Base-by-base conservation (phyloP, 2,329 filamentous ascomycete genomes). In the Cladosporium sp. region DNA sequence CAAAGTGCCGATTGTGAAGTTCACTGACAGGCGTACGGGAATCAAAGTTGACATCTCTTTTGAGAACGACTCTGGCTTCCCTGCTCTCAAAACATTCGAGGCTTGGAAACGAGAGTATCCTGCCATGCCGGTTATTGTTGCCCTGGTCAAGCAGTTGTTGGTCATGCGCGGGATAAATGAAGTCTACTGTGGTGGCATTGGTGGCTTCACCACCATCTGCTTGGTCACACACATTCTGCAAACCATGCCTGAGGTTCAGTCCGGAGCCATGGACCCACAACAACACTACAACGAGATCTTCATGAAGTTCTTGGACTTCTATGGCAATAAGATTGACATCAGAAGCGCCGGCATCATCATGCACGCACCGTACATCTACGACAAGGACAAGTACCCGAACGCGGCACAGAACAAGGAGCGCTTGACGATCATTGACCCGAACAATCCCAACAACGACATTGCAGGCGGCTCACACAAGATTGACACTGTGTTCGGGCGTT, bases 1-100 rank as follows among this genome's bases (percentile, higher is more conserved):
- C 26, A 92, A 91, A 73, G 93, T 99, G 2, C 95, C 95, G 0
- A 87, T 99, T 64, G 87, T 98, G 79, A 99, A 99, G 78, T 98
- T 92, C 74, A 85, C 92, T 54, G 95, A 99, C 74, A 84, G 81
- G 64, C 74, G 85, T 63, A 97, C 93, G 1, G 89, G 88, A 14
- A 82, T 99, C 63, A 92, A 91, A 71, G 90, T 98, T 14, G 95
- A 99, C 76, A 86, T 99, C 14, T 98, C 93, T 0, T 97, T 99
- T 75, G 94, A 99, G 79, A 98, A 97, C 74, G 80, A 89, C 41
- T 92, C 90, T 51, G 95, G 95, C 12, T 81, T 97, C 11, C 80
- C 85, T 21, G 94, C 95, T 2, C 90, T 95, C 73, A 81, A 88
- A 21, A 97, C 92, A 0, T 97, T 97, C 76, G 79, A 88, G 64